phyloP scores from a whole-genome alignment of 495 filamentous ascomycete genomes.

The Penicillium nucicola region DNA sequence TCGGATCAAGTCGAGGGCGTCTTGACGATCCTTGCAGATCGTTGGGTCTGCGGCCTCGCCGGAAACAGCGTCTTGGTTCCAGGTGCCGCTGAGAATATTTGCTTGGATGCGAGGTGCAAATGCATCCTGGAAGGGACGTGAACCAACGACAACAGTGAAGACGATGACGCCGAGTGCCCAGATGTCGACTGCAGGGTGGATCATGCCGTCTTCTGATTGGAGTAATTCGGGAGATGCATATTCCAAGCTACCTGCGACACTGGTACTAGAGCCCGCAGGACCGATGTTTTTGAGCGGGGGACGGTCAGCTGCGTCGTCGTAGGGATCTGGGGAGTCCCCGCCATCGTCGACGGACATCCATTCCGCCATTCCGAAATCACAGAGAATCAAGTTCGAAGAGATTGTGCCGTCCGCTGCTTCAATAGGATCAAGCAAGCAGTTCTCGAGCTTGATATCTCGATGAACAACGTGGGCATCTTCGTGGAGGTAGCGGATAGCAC shows the following conservation, averaged over 20 bases:
- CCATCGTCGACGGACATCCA: slow-evolving; percentile 57
- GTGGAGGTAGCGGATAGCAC: slow-evolving; percentile 68
- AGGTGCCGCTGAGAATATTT: slow-evolving; percentile 61
- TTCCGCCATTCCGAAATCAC: slow-evolving; percentile 76
- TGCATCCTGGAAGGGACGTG: slow-evolving; percentile 62
- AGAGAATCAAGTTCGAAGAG: slow-evolving; percentile 59
- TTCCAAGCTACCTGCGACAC: slow-evolving; percentile 61
- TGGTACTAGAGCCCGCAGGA: slow-evolving; percentile 54
- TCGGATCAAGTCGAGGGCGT: slow-evolving; percentile 49
- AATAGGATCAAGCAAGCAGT: slow-evolving; percentile 65
- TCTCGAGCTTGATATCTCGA: slow-evolving; percentile 75
- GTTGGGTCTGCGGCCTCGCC: slow-evolving; percentile 22
- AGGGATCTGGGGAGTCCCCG: slow-evolving; percentile 48
- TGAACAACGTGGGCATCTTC: slow-evolving; percentile 71
- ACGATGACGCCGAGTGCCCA: slow-evolving; percentile 73
- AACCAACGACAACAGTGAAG: slow-evolving; percentile 61
- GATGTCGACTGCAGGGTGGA: slow-evolving; percentile 59
- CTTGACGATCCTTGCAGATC: slow-evolving; percentile 26
- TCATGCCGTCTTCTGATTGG: slow-evolving; percentile 42
- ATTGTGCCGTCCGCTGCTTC: slow-evolving; percentile 41
- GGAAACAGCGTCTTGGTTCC: slow-evolving; percentile 54
- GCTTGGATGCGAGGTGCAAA: slow-evolving; percentile 57
- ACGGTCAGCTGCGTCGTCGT: slow-evolving; percentile 44
- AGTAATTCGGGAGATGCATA: slow-evolving; percentile 65
- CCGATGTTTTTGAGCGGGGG: slow-evolving; percentile 49